These are phyloP conservation scores for Russula dissimulans DNA, from an alignment of 768 basidiomycete genomes.

Conservation along the genomic window DNA sequence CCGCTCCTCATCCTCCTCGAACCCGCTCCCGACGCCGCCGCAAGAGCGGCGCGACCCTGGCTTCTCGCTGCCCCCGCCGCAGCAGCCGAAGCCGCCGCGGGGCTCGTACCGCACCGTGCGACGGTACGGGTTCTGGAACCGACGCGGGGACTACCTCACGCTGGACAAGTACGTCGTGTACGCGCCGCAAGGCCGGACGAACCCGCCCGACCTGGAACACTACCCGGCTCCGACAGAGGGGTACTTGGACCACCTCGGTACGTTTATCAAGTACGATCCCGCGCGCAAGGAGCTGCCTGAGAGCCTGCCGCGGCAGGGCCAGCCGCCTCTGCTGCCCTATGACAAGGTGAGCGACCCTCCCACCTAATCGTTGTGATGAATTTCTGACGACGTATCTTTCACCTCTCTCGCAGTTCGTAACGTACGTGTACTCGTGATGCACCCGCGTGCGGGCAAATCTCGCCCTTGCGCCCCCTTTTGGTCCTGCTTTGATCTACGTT, in stretches of 20 bases:
- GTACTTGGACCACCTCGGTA: constrained; percentile 46
- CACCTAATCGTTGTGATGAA: not conserved
- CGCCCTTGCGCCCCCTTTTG: too few relatives aligned
- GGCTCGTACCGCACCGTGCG: constrained; percentile 26
- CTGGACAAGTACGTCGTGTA: constrained; percentile 50
- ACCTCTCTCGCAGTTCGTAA: constrained; percentile 8
- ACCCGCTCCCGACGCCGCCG: constrained; percentile 11
- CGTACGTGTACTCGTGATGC: constrained; percentile 13
- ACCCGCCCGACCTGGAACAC: constrained; percentile 48
- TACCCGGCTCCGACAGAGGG: constrained; percentile 50
- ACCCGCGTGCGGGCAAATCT: not conserved
- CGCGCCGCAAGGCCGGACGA: constrained; percentile 45
- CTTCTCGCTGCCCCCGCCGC: constrained; percentile 20
- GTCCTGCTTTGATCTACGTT: not conserved
- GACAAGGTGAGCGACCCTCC: constrained; percentile 32
- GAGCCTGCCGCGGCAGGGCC: constrained; percentile 50
- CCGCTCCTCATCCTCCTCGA: constrained; percentile 12
- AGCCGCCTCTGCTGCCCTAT: constrained; percentile 48
- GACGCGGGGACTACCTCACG: constrained; percentile 66
- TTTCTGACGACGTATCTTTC: not conserved
- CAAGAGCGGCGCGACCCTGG: constrained; percentile 18
- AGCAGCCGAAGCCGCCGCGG: constrained; percentile 26
- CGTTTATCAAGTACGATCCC: constrained; percentile 32
- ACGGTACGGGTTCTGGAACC: constrained; percentile 63
- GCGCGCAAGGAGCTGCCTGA: constrained; percentile 50